These are phyloP conservation scores for Ogataea allantospora DNA, from an alignment of 805 yeast species.

Conservation along the genomic window DNA sequence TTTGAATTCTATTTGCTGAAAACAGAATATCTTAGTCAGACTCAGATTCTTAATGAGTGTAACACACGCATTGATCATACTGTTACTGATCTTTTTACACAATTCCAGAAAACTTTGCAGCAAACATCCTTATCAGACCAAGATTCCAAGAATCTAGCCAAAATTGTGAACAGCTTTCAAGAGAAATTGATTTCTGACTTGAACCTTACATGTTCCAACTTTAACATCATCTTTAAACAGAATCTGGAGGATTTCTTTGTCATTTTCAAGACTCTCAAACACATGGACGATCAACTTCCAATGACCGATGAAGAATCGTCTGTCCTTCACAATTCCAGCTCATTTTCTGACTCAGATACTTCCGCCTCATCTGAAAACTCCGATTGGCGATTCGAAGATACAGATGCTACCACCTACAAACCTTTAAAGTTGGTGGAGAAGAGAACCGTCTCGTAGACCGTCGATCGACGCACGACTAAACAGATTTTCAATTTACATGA, in stretches of 20 bases:
- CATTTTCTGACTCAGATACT: slow-evolving; percentile 15
- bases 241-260: slow-evolving; percentile 30
- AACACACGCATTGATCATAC: slow-evolving; percentile 20
- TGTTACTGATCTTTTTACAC: slow-evolving; percentile 15
- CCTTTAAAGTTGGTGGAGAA: slow-evolving; percentile 22
- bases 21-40: slow-evolving; percentile 15
- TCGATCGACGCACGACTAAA: slow-evolving; percentile 9
- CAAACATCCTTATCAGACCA: slow-evolving; percentile 5
- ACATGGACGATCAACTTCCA: slow-evolving; percentile 15
- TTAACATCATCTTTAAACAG: slow-evolving; percentile 24
- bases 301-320: slow-evolving; percentile 7
- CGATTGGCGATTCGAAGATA: slow-evolving; percentile 18
- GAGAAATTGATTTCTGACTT: slow-evolving; percentile 24
- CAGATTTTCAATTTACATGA: slow-evolving; percentile 5
- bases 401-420: slow-evolving; percentile 11
- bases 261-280: slow-evolving; percentile 27
- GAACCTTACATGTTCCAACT: slow-evolving; percentile 21
- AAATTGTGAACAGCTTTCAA: slow-evolving; percentile 19
- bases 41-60: slow-evolving; percentile 22
- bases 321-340: slow-evolving; percentile 9
- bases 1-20: slow-evolving; percentile 30
- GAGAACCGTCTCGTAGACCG: slow-evolving; percentile 6
- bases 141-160: slow-evolving; percentile 17
- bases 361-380: slow-evolving; percentile 4
- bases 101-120: slow-evolving; percentile 12